Evolutionary conservation across 805 yeast genomes (phyloP), one percentile per base, ranked within the genome.

Genomic region (Sugiyamaella mastotermitis): DNA sequence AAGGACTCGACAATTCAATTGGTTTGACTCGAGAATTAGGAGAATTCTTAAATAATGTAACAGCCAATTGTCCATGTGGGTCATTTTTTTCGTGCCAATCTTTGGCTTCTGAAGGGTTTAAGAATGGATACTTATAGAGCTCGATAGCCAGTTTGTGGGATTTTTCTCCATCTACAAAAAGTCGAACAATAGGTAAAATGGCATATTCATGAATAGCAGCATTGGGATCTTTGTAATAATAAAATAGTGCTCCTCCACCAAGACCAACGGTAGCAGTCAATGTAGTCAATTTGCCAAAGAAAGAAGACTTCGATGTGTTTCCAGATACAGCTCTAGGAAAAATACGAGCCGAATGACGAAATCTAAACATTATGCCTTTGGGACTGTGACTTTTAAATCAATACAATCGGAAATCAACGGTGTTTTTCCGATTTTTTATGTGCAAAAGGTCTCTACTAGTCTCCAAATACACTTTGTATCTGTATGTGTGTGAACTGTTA

Each of bases 201-300:
- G 83, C 67, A 53, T 82, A 84, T 58, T 90, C 92, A 52, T 87
- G 88, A 24, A 84, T 64, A 2, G 84, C 80, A 1, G 96, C 80
- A 43, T 94, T 69, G 7, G 96, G 79, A 61, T 88, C 95, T 37
- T 76, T 64, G 14, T 68, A 60, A 52, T 82, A 83, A 45, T 71
- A 69, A 5, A 38, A 43, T 18, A 36, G 33, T 15, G 41, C 41
- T 9, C 21, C 29, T 13, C 32, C 37, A n/a, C 25, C 41, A 9
- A 31, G 13, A 3, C 41, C 41, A 7, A 15, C 16, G 9, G 20
- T 20, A 14, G 31, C 19, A 2, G 41, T 27, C 10, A 29, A 18
- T 4, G 41, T 29, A 28, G 41, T 38, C 21, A 38, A n/a, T 26
- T 32, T 32, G 2, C 33, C 19, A 3, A 15, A 16, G 20, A 38